These are phyloP conservation scores for Infundibulicybe gibba DNA, from an alignment of 768 basidiomycete species.

Conservation along the genomic window DNA sequence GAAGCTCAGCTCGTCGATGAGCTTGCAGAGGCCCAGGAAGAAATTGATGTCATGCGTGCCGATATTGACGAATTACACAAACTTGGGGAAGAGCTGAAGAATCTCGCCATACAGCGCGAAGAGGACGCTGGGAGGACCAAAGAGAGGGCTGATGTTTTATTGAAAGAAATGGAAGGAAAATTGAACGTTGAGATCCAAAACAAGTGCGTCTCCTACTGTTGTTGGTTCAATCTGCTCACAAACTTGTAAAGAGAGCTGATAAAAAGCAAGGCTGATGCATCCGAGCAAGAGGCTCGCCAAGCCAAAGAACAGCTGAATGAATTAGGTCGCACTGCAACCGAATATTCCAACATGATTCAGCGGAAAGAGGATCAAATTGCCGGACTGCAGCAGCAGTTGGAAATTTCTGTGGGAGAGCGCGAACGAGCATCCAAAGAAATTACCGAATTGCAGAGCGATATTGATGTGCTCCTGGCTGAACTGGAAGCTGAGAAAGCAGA, in stretches of 20 bases:
- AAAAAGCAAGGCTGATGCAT: constrained; percentile 51
- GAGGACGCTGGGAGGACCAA: constrained; percentile 74
- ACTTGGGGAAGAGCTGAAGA: constrained; percentile 66
- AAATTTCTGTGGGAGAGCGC: constrained; percentile 50
- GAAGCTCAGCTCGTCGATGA: constrained; percentile 64
- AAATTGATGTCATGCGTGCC: constrained; percentile 52
- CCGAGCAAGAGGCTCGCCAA: constrained; percentile 69
- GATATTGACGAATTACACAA: constrained; percentile 64
- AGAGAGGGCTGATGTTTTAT: constrained; percentile 64
- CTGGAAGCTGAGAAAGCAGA: constrained; percentile 57
- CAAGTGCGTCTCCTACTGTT: constrained; percentile 40
- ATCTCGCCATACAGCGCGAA: constrained; percentile 67
- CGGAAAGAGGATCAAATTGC: constrained; percentile 73
- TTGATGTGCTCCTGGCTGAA: constrained; percentile 63
- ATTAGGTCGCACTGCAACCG: constrained; percentile 70
- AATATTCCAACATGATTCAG: constrained; percentile 72
- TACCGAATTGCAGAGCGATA: constrained; percentile 63
- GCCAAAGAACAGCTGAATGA: constrained; percentile 76
- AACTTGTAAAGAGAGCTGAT: constrained; percentile 51
- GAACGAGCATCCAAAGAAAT: constrained; percentile 54
- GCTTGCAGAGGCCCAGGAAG: constrained; percentile 52
- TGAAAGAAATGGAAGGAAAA: constrained; percentile 70
- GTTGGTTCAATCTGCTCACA: not conserved
- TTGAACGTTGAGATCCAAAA: constrained; percentile 60
- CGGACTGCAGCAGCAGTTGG: constrained; percentile 49